Evolutionary conservation across 1,284 basidiomycete species (phyloP).

Genomic region (Vanrija sp.): DNA sequence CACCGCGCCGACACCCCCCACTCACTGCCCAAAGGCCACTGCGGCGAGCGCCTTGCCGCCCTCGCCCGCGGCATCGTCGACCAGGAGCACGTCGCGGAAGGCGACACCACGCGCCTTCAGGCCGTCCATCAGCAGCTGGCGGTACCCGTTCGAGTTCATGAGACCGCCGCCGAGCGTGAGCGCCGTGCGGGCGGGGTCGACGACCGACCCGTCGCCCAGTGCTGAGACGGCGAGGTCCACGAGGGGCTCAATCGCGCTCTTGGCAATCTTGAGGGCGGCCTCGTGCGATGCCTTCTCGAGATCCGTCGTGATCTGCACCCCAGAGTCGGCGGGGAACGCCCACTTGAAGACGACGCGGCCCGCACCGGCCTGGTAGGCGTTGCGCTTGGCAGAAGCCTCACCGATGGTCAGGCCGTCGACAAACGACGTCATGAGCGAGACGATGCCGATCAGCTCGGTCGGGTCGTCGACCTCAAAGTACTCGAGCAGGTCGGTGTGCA

Average conservation of each 20-base stretch:
- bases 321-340: constrained; percentile 34
- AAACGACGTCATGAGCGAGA: constrained; percentile 26
- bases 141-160: constrained; percentile 36
- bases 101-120: constrained; percentile 23
- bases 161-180: constrained; percentile 40
- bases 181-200: constrained; percentile 25
- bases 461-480: constrained; percentile 37
- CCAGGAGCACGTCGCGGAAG: constrained; percentile 29
- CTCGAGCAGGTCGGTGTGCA: constrained; percentile 34
- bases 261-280: constrained; percentile 27
- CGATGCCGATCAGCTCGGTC: constrained; percentile 34
- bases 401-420: constrained; percentile 24
- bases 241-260: constrained; percentile 21
- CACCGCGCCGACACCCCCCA: no score
- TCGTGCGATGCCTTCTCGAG: constrained; percentile 11
- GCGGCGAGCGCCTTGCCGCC: constrained; percentile 34
- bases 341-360: constrained; percentile 35
- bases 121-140: constrained; percentile 27
- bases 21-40: constrained; percentile 19
- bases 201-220: constrained; percentile 33
- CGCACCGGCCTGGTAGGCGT: constrained; percentile 38
- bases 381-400: constrained; percentile 34
- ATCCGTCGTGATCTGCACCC: constrained; percentile 4
- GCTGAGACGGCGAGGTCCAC: constrained; percentile 30
- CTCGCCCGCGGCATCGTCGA: constrained; percentile 38